Percentiles rank a stretch among this genome's conserved stretches.
These are phyloP conservation scores for Vitis rotundifolia DNA, from an alignment of 164 flowering plant genomes.

Conservation along the genomic window DNA sequence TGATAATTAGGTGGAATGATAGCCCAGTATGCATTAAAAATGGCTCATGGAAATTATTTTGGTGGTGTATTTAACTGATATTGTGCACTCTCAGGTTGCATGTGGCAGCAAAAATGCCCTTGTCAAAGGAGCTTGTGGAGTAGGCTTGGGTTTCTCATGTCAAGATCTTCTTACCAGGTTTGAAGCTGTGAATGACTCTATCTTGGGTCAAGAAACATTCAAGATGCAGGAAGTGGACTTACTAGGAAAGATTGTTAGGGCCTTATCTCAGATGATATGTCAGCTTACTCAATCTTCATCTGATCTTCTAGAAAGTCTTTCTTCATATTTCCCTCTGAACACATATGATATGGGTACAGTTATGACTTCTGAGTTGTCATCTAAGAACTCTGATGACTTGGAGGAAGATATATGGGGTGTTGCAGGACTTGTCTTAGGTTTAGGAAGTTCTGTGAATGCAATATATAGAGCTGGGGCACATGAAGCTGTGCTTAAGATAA, in stretches of 20 bases:
- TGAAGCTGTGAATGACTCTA: slow-evolving; percentile 34
- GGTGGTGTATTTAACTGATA: slow-evolving; percentile 2
- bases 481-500: slow-evolving; percentile 66
- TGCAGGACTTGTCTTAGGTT: slow-evolving; percentile 82
- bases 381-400: slow-evolving; percentile 31
- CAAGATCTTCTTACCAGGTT: slow-evolving; percentile 63
- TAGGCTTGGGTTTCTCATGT: slow-evolving; percentile 82
- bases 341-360: slow-evolving; percentile 20
- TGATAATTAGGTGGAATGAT: neutral
- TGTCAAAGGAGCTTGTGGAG: slow-evolving; percentile 95
- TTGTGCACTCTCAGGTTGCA: slow-evolving; percentile 60
- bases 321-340: slow-evolving; percentile 30
- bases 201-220: slow-evolving; percentile 33
- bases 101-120: slow-evolving; percentile 65
- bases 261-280: slow-evolving; percentile 43
- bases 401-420: slow-evolving; percentile 92
- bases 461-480: slow-evolving; percentile 61
- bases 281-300: slow-evolving; percentile 50
- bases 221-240: slow-evolving; percentile 47
- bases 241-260: slow-evolving; percentile 52
- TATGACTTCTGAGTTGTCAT: slow-evolving; percentile 22
- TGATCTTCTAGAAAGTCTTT: slow-evolving; percentile 48
- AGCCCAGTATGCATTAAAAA: neutral
- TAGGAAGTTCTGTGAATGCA: slow-evolving; percentile 66
- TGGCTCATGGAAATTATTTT: neutral